Percentiles rank a stretch among this genome's conserved stretches.
Evolutionary conservation across 2,329 filamentous ascomycete species (phyloP).

Genomic region (Torrubiellomyces zombiae): DNA sequence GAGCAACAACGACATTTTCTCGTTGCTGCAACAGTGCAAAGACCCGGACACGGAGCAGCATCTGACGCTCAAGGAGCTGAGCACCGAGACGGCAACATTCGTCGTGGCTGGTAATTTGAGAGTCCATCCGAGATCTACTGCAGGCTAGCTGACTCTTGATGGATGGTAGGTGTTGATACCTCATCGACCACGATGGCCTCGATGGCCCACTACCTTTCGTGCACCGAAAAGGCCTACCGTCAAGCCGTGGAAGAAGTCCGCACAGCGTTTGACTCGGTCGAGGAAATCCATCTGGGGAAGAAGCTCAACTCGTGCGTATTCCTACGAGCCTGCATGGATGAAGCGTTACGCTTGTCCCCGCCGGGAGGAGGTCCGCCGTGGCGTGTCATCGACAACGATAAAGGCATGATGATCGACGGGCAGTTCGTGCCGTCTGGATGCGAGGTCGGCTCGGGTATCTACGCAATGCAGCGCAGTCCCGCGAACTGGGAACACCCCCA

Average conservation of each 20-base stretch:
- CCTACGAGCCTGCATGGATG: constrained; percentile 2
- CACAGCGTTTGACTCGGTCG: constrained; percentile 1
- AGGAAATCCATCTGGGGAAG: constrained; percentile 2
- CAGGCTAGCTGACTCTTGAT: no score
- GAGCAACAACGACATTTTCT: constrained; percentile 28
- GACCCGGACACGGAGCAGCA: constrained; percentile 27
- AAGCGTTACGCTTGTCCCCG: constrained; percentile 1
- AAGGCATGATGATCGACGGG: constrained; percentile 6
- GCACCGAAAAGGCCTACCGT: no score
- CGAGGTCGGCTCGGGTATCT: constrained; percentile 7
- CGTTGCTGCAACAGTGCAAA: constrained; percentile 26
- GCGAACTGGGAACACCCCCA: constrained; percentile 4
- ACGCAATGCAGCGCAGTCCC: constrained; percentile 7
- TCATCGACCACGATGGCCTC: constrained; percentile 19
- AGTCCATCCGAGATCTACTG: no score
- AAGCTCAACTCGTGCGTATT: constrained; percentile 1
- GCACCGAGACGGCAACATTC: constrained; percentile 25
- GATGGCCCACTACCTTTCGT: constrained; percentile 23
- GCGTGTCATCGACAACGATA: constrained; percentile 6
- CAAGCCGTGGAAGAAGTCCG: constrained; percentile 2
- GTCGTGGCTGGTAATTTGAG: constrained; percentile 9
- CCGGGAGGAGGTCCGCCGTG: constrained; percentile 1
- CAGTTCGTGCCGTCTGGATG: constrained; percentile 4
- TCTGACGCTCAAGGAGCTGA: constrained; percentile 23
- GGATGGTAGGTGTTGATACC: constrained; percentile 18